Conservation (phyloP, 352 stramenopile species). For the Saprolegnia parasitica region DNA sequence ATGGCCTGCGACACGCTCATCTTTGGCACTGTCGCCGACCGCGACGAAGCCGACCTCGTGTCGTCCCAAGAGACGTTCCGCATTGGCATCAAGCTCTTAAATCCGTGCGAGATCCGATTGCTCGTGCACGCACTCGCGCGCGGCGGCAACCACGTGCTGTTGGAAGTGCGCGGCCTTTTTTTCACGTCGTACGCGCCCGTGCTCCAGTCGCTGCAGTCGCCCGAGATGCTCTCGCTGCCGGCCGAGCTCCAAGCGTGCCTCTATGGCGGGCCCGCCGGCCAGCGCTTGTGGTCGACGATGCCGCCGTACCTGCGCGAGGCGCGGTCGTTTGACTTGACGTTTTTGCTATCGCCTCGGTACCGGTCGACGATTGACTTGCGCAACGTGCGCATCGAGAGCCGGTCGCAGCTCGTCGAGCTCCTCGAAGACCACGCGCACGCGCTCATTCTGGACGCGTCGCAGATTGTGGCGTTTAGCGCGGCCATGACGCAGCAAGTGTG, state of each 20-base stretch:
- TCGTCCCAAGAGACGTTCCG: background rate
- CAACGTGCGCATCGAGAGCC: background rate
- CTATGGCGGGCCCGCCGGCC: background rate
- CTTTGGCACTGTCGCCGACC: conserved; percentile 17
- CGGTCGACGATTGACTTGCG: conserved; percentile 34
- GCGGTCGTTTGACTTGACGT: conserved; percentile 28
- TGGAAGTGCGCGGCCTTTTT: conserved; percentile 55
- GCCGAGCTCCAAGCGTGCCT: background rate
- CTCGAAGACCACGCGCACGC: conserved; percentile 31
- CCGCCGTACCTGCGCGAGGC: conserved; percentile 25
- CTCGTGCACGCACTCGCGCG: background rate
- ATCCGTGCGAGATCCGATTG: background rate
- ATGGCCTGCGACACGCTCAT: conserved; percentile 7
- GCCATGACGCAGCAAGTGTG: conserved; percentile 62
- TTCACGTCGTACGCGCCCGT: conserved; percentile 49
- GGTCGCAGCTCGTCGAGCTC: conserved; percentile 29
- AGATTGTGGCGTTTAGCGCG: conserved; percentile 60
- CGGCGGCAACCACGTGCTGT: conserved; percentile 33
- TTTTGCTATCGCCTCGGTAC: conserved; percentile 32
- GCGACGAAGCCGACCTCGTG: background rate
- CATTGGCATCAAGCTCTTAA: conserved; percentile 11
- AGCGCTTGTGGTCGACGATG: conserved; percentile 41
- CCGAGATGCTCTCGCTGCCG: conserved; percentile 32
- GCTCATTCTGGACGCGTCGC: conserved; percentile 47
- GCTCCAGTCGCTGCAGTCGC: conserved; percentile 39